phyloP scores from a whole-genome alignment of 2,329 filamentous ascomycete genomes.

The Penicillium sp. region DNA sequence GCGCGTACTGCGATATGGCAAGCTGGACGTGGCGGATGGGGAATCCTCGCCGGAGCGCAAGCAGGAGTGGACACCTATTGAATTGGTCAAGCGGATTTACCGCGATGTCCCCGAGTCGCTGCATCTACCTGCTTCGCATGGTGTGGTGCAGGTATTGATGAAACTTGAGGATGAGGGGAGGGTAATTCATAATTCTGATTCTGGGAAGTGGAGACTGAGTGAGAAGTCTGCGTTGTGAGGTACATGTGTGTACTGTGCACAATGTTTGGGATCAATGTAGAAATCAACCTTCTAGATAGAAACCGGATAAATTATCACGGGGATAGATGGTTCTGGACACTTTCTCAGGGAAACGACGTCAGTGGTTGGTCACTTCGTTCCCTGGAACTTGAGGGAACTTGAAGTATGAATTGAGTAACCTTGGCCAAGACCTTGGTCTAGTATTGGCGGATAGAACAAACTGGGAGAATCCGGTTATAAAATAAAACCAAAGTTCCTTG shows the following conservation, averaged over 20 bases:
- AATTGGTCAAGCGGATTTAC: conserved; percentile 87
- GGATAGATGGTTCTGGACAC: too few species aligned
- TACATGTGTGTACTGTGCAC: conserved; percentile 6
- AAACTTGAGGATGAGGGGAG: conserved; percentile 75
- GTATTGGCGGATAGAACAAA: too few species aligned
- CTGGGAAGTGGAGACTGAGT: conserved; percentile 31
- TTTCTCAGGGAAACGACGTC: too few species aligned
- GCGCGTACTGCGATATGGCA: conserved; percentile 54
- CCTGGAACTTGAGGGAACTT: background rate
- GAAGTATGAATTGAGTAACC: too few species aligned
- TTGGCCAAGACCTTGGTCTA: too few species aligned
- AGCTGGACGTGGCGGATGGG: conserved; percentile 30
- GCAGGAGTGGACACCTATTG: conserved; percentile 63
- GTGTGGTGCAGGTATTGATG: conserved; percentile 70
- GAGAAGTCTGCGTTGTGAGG: conserved; percentile 32
- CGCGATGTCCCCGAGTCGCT: conserved; percentile 70
- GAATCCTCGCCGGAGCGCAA: conserved; percentile 37
- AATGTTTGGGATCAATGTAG: too few species aligned
- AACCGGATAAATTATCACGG: too few species aligned
- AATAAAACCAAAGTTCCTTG: background rate
- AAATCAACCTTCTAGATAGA: too few species aligned
- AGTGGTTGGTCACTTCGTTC: too few species aligned
- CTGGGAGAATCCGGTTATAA: too few species aligned
- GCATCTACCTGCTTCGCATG: conserved; percentile 69
- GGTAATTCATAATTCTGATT: conserved; percentile 44